Evolutionary conservation across 257 asterid species (phyloP), one percentile per base, ranked within the genome.

Genomic region (Eucommia ulmoides): DNA sequence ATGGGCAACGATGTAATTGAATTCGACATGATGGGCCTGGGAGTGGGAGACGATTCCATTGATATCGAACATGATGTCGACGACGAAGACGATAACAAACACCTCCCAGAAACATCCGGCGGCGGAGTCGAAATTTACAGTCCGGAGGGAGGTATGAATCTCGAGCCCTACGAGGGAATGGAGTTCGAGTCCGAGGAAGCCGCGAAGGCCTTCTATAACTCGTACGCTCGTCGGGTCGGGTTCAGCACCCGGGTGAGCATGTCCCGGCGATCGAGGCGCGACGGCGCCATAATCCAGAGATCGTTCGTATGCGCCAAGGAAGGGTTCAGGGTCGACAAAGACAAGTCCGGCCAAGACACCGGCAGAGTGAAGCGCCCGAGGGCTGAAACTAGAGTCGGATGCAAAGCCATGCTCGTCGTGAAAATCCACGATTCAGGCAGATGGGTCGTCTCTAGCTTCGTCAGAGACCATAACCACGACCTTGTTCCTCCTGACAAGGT

Each of bases 1-100:
- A 49, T 61, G 33, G 55, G 67, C 5, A 61, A 48, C 24, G 61
- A 61, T 48, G 61, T 54, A 47, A 54, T 49, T 3, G 67, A 54
- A 48, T 54, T 62, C 18, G 61, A 62, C 29, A 49, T 54, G 56
- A 9, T 54, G 22, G 52, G 61, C 5, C 10, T 38, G 10, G 56
- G 67, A 38, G 6, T 38, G 10, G 56, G 67, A 38, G 67, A 54
- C 7, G 61, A 23, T 19, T 14, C 55, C 46, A 23, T 62, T 52
- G 60, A 53, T 38, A 52, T 60, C 38, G 46, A 53, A 19, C 66
- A 61, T 20, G 26, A 52, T 18, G 22, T 24, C 20, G 2, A 20
- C 16, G 59, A 52, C 2, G 59, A 45, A 23, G 41, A 35, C 17
- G 65, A 44, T 2, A 24, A 45, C 45, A 45, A 52, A 18, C 11